Evolutionary conservation across 2,329 filamentous ascomycete species (phyloP).

Genomic region (Setomelanomma holmii): DNA sequence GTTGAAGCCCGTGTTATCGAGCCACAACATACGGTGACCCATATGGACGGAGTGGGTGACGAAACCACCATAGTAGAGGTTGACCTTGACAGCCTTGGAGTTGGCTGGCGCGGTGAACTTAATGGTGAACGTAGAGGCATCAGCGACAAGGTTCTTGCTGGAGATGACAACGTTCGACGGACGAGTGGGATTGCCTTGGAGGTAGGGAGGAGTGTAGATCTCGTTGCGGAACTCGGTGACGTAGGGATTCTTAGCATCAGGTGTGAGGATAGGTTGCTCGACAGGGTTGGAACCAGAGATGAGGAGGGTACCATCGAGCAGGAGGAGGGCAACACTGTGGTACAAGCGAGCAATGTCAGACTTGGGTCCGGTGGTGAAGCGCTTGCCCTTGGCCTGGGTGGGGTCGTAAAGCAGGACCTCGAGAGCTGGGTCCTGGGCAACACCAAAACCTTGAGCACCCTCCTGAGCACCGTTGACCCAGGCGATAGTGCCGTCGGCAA

Average conservation of each 20-base stretch:
- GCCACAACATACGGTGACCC: conserved; percentile 64
- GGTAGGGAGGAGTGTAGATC: conserved; percentile 67
- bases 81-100: conserved; percentile 56
- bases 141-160: conserved; percentile 52
- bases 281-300: conserved; percentile 68
- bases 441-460: conserved; percentile 67
- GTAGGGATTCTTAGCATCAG: conserved; percentile 57
- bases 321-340: conserved; percentile 66
- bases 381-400: conserved; percentile 56
- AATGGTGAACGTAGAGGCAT: conserved; percentile 56
- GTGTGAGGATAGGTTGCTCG: conserved; percentile 60
- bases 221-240: conserved; percentile 69
- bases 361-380: conserved; percentile 57
- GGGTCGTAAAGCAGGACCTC: conserved; percentile 67
- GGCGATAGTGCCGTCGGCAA: conserved; percentile 69
- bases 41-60: conserved; percentile 68
- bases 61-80: conserved; percentile 66
- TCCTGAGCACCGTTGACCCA: conserved; percentile 66
- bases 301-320: conserved; percentile 67
- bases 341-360: conserved; percentile 60
- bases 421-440: conserved; percentile 61
- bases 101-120: conserved; percentile 55
- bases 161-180: conserved; percentile 59
- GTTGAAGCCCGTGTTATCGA: conserved; percentile 60
- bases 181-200: conserved; percentile 60